A percentile compares a stretch with the other conserved stretches of the same genome.
Evolutionary conservation across 2,329 filamentous ascomycete species (phyloP).

Genomic region (Pseudocercospora eumusae): DNA sequence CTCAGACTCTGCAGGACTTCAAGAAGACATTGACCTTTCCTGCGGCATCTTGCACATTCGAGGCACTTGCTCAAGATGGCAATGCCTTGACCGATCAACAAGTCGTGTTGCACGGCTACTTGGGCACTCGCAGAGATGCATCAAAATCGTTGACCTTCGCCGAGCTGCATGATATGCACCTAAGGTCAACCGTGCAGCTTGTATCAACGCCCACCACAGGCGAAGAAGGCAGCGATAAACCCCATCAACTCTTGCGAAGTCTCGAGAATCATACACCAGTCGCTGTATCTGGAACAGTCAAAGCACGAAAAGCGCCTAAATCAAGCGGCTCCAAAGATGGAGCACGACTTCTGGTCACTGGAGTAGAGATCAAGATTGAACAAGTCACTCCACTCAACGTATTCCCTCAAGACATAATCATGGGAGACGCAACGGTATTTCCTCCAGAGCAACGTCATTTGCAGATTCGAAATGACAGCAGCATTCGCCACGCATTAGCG

Average conservation of each 20-base stretch:
- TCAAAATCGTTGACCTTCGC: constrained; percentile 72
- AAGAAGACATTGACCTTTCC: constrained; percentile 48
- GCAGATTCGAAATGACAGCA: constrained; percentile 74
- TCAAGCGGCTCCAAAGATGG: constrained; percentile 10
- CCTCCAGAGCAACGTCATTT: constrained; percentile 75
- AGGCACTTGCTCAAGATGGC: constrained; percentile 34
- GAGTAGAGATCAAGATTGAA: constrained; percentile 54
- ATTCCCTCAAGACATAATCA: constrained; percentile 74
- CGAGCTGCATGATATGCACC: constrained; percentile 50
- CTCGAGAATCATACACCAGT: constrained; percentile 54
- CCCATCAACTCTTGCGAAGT: constrained; percentile 31
- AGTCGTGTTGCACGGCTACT: constrained; percentile 68
- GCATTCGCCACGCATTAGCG: constrained; percentile 66
- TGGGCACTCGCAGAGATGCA: constrained; percentile 68
- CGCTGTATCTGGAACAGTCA: constrained; percentile 54
- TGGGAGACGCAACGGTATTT: constrained; percentile 73
- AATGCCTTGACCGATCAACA: constrained; percentile 37
- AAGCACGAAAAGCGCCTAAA: constrained; percentile 44
- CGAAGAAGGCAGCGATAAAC: constrained; percentile 31
- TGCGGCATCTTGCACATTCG: constrained; percentile 44
- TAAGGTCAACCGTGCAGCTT: constrained; percentile 45
- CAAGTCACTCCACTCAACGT: constrained; percentile 68
- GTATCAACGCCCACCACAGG: constrained; percentile 36
- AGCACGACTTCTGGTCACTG: constrained; percentile 19
- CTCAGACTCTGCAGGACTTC: constrained; percentile 31